These are phyloP conservation scores for Tolypocladium capitatum DNA, from an alignment of 2,329 filamentous ascomycete genomes.

Conservation along the genomic window DNA sequence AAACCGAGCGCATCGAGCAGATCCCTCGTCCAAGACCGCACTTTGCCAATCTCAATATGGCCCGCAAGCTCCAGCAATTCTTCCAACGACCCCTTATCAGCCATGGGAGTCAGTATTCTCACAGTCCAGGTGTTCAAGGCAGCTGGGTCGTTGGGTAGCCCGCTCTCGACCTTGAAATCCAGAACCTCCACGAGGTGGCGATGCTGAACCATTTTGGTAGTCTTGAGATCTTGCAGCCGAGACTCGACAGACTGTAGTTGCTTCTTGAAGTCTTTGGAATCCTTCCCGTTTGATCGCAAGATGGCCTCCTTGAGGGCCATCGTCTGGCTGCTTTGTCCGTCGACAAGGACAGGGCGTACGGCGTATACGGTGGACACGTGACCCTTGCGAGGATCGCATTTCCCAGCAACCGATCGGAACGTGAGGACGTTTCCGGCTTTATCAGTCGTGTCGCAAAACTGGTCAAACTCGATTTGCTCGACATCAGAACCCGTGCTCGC, in stretches of 20 bases:
- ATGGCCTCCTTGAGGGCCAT: slow-evolving; percentile 62
- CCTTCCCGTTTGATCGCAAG: slow-evolving; percentile 43
- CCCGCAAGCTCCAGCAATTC: slow-evolving; percentile 73
- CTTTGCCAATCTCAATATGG: slow-evolving; percentile 57
- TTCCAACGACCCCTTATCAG: slow-evolving; percentile 69
- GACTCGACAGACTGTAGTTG: slow-evolving; percentile 65
- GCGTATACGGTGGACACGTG: slow-evolving; percentile 56
- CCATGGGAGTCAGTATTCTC: slow-evolving; percentile 61
- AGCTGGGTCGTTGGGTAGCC: slow-evolving; percentile 24
- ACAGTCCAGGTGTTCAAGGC: slow-evolving; percentile 49
- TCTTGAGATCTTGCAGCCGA: slow-evolving; percentile 61
- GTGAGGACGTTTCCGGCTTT: slow-evolving; percentile 47
- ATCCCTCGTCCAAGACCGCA: slow-evolving; percentile 83
- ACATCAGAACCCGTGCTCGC: slow-evolving; percentile 13
- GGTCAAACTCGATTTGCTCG: slow-evolving; percentile 48
- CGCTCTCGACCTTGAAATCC: slow-evolving; percentile 65
- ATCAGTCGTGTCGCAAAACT: slow-evolving; percentile 50
- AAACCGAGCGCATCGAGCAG: slow-evolving; percentile 80
- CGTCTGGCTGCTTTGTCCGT: slow-evolving; percentile 42
- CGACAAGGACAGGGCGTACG: slow-evolving; percentile 53
- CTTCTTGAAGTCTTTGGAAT: slow-evolving; percentile 55
- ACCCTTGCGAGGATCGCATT: slow-evolving; percentile 51
- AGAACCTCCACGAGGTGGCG: slow-evolving; percentile 66
- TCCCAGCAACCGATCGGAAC: slow-evolving; percentile 60
- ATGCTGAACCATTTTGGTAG: slow-evolving; percentile 61